Base-by-base conservation (phyloP, 108 stramenopile species). In the Cylindrotheca closterium region DNA sequence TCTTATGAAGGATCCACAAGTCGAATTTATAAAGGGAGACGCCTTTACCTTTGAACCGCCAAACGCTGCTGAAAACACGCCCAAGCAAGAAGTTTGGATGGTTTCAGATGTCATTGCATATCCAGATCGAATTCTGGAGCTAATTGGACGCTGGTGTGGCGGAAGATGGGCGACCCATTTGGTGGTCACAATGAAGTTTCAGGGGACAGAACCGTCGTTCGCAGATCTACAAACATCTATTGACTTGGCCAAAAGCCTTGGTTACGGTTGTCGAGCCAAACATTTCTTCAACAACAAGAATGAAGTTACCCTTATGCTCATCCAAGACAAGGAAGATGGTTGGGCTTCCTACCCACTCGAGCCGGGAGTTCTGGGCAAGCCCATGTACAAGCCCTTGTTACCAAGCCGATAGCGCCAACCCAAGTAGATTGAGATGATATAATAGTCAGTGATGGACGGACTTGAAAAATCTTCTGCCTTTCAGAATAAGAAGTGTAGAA, bases 221-320 rank as follows among this genome's bases (percentile, higher is more conserved):
- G 67, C 74, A 49, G 79, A 70, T 12, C 42, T 84, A 8, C 54
- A 78, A 23, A 30, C 37, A 45, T 72, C 77, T 7, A 55, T 49
- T 2, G 19, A 63, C 25, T n/a, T 68, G 30, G 83, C 68, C 0
- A 15, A 37, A 29, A 19, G 29, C 2, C 69, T 71, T 52, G 73
- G 70, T 0, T 80, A 78, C 58, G 2, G 51, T 31, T 69, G 67
- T 45, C 53, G 75, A 15, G 72, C 70, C 0, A 80, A 80, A 26
- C 83, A 84, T 55, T 84, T 84, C 49, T 84, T 84, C 63, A 80
- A 80, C 48, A 84, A 84, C 58, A 84, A 84, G 63, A 84, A 84
- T 69, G 83, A 84, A 66, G 74, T 84, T 15, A 84, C 83, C 3
- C 70, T 84, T 47, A 75, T 82, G 81, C 51, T 78, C n/a, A 49